Evolutionary conservation across 768 basidiomycete genomes (phyloP).

Genomic region (Butyriboletus loyo): DNA sequence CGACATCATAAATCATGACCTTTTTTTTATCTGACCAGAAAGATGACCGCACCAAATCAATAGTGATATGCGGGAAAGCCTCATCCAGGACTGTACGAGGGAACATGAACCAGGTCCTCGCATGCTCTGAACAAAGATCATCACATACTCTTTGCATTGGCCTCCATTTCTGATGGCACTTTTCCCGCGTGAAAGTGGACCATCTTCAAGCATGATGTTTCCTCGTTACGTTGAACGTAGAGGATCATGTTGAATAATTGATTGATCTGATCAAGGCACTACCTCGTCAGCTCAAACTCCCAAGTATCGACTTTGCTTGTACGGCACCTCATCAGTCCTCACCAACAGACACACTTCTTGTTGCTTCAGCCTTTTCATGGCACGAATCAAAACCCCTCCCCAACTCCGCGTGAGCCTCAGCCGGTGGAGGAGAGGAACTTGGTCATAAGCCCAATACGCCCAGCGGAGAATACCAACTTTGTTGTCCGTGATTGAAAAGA

Average conservation of each 20-base stretch:
- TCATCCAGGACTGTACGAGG: slow-evolving; percentile 48
- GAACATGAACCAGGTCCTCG: background rate
- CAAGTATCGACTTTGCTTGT: background rate
- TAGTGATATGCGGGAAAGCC: slow-evolving; percentile 61
- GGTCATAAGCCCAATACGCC: slow-evolving; percentile 63
- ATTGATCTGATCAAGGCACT: slow-evolving; percentile 49
- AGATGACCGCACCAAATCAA: slow-evolving; percentile 48
- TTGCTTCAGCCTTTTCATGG: slow-evolving; percentile 46
- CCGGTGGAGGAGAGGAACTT: slow-evolving; percentile 47
- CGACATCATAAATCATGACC: background rate
- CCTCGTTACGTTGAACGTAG: slow-evolving; percentile 67
- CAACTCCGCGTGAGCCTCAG: slow-evolving; percentile 37
- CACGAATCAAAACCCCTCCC: slow-evolving; percentile 41
- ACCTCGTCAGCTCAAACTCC: background rate
- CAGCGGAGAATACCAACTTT: slow-evolving; percentile 52
- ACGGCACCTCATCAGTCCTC: slow-evolving; percentile 63
- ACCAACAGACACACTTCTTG: slow-evolving; percentile 60
- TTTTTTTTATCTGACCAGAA: background rate
- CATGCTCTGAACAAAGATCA: background rate
- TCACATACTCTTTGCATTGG: slow-evolving; percentile 59
- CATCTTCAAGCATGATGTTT: slow-evolving; percentile 65
- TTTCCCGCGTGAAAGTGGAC: slow-evolving; percentile 61
- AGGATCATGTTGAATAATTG: slow-evolving; percentile 60
- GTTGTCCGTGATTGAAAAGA: slow-evolving; percentile 52
- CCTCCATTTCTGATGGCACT: slow-evolving; percentile 68